Evolutionary conservation across 257 asterid genomes (phyloP).

Genomic region (Leptodermis oblonga): DNA sequence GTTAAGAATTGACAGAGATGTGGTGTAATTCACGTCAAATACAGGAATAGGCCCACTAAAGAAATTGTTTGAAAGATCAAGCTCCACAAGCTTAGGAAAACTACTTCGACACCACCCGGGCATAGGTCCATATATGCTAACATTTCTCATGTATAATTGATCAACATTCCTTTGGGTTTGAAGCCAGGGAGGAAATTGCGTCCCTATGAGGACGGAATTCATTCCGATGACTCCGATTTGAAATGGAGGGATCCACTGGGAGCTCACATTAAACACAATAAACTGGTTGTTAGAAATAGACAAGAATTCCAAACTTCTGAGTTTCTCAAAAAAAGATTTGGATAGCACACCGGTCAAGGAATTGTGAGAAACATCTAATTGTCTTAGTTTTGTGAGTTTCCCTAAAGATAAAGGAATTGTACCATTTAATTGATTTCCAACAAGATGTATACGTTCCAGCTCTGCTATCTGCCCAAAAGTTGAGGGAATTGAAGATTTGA

Average conservation of each 20-base stretch:
- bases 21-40: background rate
- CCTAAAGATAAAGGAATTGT: background rate
- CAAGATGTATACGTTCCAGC: background rate
- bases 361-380: background rate
- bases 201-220: slow-evolving; percentile 4
- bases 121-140: background rate
- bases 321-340: slow-evolving; percentile 7
- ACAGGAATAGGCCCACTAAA: background rate
- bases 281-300: background rate
- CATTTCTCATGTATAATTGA: background rate
- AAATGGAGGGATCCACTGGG: background rate
- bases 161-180: background rate
- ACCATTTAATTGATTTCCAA: background rate
- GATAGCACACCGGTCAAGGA: slow-evolving; percentile 3
- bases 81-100: background rate
- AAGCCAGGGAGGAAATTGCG: slow-evolving; percentile 2
- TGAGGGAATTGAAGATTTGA: background rate
- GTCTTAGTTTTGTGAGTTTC: background rate
- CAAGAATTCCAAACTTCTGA: background rate
- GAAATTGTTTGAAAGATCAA: background rate
- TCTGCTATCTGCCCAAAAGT: background rate
- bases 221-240: background rate
- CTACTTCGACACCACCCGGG: background rate
- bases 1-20: too few species aligned
- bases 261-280: slow-evolving; percentile 11